phyloP scores from a whole-genome alignment of 345 rosid genomes.

The Turritis glabra region DNA sequence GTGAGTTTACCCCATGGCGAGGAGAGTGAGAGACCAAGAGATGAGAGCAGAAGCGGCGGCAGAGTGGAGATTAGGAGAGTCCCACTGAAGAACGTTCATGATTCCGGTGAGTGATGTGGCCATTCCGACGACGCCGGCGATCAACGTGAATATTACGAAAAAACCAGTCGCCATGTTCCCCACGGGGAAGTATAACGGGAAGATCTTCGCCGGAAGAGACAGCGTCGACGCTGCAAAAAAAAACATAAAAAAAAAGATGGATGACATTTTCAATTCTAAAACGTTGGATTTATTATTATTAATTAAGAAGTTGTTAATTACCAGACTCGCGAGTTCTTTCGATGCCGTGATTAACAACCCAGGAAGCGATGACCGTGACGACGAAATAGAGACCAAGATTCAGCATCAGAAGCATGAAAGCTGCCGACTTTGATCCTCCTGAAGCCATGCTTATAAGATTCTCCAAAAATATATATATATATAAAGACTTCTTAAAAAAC shows the following conservation, averaged over 20 bases:
- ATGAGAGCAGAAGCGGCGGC: constrained; percentile 73
- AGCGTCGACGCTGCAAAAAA: constrained; percentile 62
- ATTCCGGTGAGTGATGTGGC: constrained; percentile 65
- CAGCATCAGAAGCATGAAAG: constrained; percentile 60
- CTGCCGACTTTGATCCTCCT: constrained; percentile 62
- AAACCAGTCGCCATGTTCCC: constrained; percentile 89
- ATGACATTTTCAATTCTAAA: neutral
- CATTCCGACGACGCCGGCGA: constrained; percentile 81
- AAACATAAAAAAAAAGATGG: neutral
- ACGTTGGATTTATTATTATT: neutral
- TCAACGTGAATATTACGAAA: constrained; percentile 66
- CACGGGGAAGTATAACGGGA: constrained; percentile 77
- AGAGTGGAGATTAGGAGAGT: constrained; percentile 52
- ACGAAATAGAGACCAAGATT: constrained; percentile 71
- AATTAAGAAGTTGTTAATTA: constrained; percentile 21
- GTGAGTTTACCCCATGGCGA: constrained; percentile 74
- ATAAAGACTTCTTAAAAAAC: neutral
- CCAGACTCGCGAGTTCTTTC: constrained; percentile 62
- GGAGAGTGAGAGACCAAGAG: constrained; percentile 66
- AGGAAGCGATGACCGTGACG: constrained; percentile 58
- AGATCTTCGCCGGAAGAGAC: constrained; percentile 67
- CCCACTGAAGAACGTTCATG: constrained; percentile 48
- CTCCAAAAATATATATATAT: constrained; percentile 6
- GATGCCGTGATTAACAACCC: constrained; percentile 82
- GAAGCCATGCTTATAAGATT: constrained; percentile 54